Conservation (phyloP, 257 asterid genomes). For the Plectranthus barbatus region DNA sequence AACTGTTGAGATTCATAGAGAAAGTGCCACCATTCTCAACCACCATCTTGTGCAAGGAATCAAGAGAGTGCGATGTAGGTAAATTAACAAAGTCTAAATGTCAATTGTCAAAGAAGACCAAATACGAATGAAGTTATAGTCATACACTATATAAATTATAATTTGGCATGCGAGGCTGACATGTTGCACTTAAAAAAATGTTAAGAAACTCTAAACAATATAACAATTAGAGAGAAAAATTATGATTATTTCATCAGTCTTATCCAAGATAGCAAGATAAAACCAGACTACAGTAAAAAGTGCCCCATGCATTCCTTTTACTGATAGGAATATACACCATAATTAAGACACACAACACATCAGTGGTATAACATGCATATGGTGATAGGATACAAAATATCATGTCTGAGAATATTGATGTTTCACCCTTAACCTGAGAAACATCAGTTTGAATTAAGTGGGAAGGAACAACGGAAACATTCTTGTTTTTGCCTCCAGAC, state of each 20-base stretch:
- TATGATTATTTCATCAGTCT: not conserved
- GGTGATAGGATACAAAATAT: slow-evolving; percentile 72
- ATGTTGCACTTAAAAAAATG: slow-evolving; percentile 8
- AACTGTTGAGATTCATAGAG: slow-evolving; percentile 89
- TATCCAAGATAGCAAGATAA: not conserved
- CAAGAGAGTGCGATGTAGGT: slow-evolving; percentile 62
- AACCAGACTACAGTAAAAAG: not conserved
- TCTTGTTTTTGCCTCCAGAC: slow-evolving; percentile 49
- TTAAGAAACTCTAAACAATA: not conserved
- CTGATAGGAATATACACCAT: not conserved
- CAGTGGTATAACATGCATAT: not conserved
- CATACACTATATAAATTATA: slow-evolving; percentile 1
- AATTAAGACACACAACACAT: not conserved
- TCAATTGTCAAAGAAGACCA: slow-evolving; percentile 57
- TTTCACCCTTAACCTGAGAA: slow-evolving; percentile 74
- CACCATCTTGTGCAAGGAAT: slow-evolving; percentile 83
- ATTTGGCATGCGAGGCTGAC: not conserved
- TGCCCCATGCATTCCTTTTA: not conserved
- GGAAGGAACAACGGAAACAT: slow-evolving; percentile 70
- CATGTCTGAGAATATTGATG: slow-evolving; percentile 60
- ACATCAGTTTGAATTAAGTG: slow-evolving; percentile 86
- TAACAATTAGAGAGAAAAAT: not conserved
- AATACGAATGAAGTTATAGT: not conserved
- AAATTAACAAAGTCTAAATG: slow-evolving; percentile 74
- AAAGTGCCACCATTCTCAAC: slow-evolving; percentile 88